These are phyloP conservation scores for Mycena pura DNA, from an alignment of 768 basidiomycete species.

Conservation along the genomic window DNA sequence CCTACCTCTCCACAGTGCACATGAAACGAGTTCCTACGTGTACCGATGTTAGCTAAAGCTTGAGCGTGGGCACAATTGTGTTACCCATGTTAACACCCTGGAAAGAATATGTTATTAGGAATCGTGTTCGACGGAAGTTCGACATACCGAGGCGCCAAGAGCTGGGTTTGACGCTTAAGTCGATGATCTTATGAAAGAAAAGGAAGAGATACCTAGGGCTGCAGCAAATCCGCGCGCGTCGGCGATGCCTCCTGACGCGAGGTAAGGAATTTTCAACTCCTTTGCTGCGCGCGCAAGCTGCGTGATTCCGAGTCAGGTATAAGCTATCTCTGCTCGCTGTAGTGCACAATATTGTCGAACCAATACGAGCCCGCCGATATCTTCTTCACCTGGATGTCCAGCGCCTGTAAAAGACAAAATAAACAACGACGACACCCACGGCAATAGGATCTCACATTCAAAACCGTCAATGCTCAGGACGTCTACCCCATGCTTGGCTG, in stretches of 20 bases:
- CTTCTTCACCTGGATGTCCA: constrained; percentile 94
- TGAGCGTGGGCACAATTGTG: constrained; percentile 30
- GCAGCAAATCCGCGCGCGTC: constrained; percentile 65
- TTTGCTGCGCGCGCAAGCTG: constrained; percentile 88
- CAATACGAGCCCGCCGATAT: constrained; percentile 86
- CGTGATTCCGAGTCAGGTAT: not conserved
- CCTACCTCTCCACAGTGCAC: constrained; percentile 84
- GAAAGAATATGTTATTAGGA: not conserved
- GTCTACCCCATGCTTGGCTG: constrained; percentile 84
- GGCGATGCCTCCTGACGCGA: constrained; percentile 92
- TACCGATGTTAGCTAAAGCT: not conserved
- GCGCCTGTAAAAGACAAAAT: constrained; percentile 62
- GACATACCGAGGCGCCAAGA: constrained; percentile 77
- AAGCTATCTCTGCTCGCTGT: not conserved
- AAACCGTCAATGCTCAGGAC: constrained; percentile 90
- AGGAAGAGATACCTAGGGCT: constrained; percentile 55
- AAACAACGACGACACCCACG: constrained; percentile 1
- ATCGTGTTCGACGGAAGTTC: not conserved
- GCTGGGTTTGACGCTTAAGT: no score
- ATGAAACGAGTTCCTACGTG: constrained; percentile 81
- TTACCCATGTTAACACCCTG: constrained; percentile 87
- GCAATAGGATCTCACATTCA: constrained; percentile 64
- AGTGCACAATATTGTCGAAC: constrained; percentile 43
- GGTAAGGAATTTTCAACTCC: constrained; percentile 83
- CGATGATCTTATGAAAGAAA: no score